Percentiles rank a stretch among this genome's conserved stretches.
These are phyloP conservation scores for Cymodocea nodosa DNA, from an alignment of 116 monocot genomes.

Conservation along the genomic window DNA sequence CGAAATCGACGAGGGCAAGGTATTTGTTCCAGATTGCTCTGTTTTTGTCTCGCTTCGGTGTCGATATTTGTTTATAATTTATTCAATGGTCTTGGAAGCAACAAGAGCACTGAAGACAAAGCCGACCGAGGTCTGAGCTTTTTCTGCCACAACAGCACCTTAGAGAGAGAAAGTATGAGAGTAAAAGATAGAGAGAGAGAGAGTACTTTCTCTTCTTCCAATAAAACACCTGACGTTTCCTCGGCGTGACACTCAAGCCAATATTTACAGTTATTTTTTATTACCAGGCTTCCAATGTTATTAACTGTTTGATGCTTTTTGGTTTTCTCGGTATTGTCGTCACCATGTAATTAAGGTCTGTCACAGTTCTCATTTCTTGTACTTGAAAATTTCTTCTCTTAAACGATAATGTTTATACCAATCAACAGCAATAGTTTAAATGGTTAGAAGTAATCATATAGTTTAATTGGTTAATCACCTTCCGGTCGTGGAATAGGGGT, in stretches of 20 bases:
- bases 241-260: background rate
- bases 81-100: background rate
- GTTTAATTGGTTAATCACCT: background rate
- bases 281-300: background rate
- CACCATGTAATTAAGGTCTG: no score
- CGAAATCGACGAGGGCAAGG: conserved; percentile 51
- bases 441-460: background rate
- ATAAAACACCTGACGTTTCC: conserved; percentile 24
- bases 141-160: background rate
- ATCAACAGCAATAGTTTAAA: no score
- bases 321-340: no score
- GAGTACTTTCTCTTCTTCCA: conserved; percentile 35
- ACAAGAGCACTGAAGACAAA: background rate
- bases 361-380: background rate
- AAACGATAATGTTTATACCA: no score
- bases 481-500: background rate
- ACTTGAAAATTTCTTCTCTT: background rate
- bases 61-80: no score
- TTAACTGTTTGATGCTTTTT: background rate
- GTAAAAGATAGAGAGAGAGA: conserved; percentile 1
- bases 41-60: background rate
- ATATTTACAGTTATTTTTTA: background rate
- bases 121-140: background rate
- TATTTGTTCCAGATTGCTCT: background rate
- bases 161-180: conserved; percentile 9